Evolutionary conservation across 2,329 filamentous ascomycete genomes (phyloP).

Genomic region (Verticillium longisporum): DNA sequence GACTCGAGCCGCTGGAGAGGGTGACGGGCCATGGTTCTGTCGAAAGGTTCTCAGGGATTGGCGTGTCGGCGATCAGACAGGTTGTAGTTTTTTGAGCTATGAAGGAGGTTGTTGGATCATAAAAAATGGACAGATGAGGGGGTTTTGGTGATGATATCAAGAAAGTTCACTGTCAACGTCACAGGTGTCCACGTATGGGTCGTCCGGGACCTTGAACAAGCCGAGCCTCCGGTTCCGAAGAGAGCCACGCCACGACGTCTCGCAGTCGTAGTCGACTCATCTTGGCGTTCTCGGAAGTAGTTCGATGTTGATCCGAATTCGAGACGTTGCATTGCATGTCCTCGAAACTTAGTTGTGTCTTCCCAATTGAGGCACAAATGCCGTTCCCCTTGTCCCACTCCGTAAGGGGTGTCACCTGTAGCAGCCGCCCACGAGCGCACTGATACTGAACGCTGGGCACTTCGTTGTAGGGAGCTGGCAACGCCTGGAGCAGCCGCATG

Average conservation of each 20-base stretch:
- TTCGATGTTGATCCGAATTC: neutral
- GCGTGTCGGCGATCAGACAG: no score
- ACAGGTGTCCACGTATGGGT: neutral
- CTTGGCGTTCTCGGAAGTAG: neutral
- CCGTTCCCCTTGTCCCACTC: no score
- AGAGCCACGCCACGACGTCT: neutral
- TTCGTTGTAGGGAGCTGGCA: no score
- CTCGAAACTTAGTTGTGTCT: no score
- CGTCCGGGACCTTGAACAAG: neutral
- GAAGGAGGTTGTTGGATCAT: no score
- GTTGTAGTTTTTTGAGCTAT: no score
- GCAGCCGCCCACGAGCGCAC: no score
- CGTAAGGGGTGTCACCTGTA: no score
- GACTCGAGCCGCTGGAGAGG: slow-evolving; percentile 59
- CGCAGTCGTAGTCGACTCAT: neutral
- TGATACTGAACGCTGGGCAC: no score
- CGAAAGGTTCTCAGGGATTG: neutral
- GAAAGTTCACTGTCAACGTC: neutral
- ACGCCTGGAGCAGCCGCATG: neutral
- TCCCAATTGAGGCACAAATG: no score
- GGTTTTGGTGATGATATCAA: neutral
- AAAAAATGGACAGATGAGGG: neutral
- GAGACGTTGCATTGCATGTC: no score
- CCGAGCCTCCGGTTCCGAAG: neutral
- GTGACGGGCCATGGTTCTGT: slow-evolving; percentile 39